phyloP scores from a whole-genome alignment of 306 rosid species.

The Styphnolobium japonicum region DNA sequence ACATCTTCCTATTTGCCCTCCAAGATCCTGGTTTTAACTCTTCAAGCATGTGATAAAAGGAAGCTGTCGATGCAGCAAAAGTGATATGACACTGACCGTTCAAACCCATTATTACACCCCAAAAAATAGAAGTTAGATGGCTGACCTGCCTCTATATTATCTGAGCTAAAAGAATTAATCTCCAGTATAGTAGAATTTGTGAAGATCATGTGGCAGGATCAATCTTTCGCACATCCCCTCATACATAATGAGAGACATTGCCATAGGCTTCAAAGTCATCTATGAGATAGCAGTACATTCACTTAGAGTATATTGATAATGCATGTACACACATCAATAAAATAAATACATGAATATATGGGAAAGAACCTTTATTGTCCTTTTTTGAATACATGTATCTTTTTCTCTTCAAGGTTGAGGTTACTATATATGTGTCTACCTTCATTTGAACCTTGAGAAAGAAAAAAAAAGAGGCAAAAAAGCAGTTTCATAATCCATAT shows the following conservation, averaged over 20 bases:
- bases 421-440: conserved; percentile 54
- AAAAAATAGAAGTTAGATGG: neutral
- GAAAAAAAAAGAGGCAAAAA: neutral
- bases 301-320: neutral
- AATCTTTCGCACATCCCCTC: conserved; percentile 70
- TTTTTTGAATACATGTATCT: conserved; percentile 49
- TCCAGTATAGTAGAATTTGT: too few species aligned
- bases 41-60: conserved; percentile 30
- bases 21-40: neutral
- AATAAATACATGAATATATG: neutral
- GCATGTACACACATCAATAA: neutral
- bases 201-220: conserved; percentile 34
- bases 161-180: too few species aligned
- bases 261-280: conserved; percentile 68
- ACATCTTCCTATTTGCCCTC: conserved; percentile 24
- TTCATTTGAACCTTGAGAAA: conserved; percentile 58
- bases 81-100: neutral
- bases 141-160: too few species aligned
- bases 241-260: conserved; percentile 74
- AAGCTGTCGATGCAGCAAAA: conserved; percentile 44
- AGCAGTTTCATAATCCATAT: too few species aligned
- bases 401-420: too few species aligned
- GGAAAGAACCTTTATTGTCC: neutral
- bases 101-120: conserved; percentile 20
- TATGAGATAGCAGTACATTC: conserved; percentile 14